phyloP scores from a whole-genome alignment of 768 basidiomycete genomes.

The Cyclocybe aegerita region DNA sequence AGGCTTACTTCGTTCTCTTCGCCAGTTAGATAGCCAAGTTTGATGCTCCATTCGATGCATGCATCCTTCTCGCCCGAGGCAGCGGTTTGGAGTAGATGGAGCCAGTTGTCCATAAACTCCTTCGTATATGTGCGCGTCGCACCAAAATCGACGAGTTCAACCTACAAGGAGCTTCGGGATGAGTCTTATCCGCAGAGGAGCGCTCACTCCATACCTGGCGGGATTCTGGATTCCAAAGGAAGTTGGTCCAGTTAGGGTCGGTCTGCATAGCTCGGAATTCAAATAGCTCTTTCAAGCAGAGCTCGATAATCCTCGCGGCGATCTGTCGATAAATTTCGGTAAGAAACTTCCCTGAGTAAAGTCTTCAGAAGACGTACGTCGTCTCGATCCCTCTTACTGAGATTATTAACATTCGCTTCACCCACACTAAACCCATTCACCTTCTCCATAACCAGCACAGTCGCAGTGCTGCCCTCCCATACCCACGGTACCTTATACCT shows the following conservation, averaged over 20 bases:
- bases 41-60: conserved; percentile 73
- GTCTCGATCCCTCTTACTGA: conserved; percentile 67
- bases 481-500: conserved; percentile 87
- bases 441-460: conserved; percentile 87
- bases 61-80: conserved; percentile 61
- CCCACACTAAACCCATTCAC: conserved; percentile 83
- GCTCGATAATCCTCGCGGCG: conserved; percentile 73
- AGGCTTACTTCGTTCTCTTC: conserved; percentile 70
- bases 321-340: conserved; percentile 52
- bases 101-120: conserved; percentile 88
- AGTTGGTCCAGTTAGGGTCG: conserved; percentile 98
- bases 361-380: conserved; percentile 46
- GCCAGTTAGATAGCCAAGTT: conserved; percentile 88
- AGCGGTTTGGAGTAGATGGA: conserved; percentile 79
- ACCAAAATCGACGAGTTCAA: conserved; percentile 94
- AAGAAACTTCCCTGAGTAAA: neutral
- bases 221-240: conserved; percentile 77
- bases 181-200: neutral
- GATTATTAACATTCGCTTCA: conserved; percentile 49
- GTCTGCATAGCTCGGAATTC: conserved; percentile 95
- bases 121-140: conserved; percentile 86
- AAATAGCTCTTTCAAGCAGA: conserved; percentile 91
- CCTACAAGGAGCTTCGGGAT: conserved; percentile 31
- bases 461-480: conserved; percentile 76
- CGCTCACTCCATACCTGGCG: conserved; percentile 45